A percentile compares a stretch with the other conserved stretches of the same genome.
Conservation (phyloP, 2,329 filamentous ascomycete species). For the Fusarium sp. region DNA sequence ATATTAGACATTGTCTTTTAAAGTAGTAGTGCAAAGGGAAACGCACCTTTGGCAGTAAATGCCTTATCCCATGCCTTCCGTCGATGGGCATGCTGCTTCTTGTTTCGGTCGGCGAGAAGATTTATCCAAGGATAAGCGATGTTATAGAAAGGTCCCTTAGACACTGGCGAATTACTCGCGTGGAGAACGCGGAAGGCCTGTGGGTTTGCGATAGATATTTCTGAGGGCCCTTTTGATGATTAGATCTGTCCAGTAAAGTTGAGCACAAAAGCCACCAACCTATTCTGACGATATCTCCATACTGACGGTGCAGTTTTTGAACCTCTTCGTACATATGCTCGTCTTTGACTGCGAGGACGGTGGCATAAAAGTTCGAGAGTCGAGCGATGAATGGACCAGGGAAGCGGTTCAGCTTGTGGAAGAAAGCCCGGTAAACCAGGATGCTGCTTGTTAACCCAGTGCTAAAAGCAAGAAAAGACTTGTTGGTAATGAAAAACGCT, state of each 20-base stretch:
- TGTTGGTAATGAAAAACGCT: background rate
- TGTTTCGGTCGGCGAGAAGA: conserved; percentile 13
- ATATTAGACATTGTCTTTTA: background rate
- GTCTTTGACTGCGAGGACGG: background rate
- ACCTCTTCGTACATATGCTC: conserved; percentile 28
- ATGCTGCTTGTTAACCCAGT: conserved; percentile 18
- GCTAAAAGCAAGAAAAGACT: background rate
- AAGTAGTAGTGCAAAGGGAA: accelerated
- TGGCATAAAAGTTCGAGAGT: conserved; percentile 16
- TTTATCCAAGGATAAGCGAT: conserved; percentile 14
- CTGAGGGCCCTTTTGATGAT: conserved; percentile 2
- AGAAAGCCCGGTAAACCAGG: conserved; percentile 21
- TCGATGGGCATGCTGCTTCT: conserved; percentile 24
- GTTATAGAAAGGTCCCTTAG: conserved; percentile 36
- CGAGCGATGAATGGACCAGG: conserved; percentile 33
- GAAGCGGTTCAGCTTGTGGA: conserved; percentile 30
- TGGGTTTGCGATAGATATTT: conserved; percentile 33
- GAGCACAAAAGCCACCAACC: background rate
- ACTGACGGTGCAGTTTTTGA: conserved; percentile 25
- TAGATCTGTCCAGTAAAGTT: background rate
- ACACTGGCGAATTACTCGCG: conserved; percentile 8
- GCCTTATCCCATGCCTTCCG: conserved; percentile 40
- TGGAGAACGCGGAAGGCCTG: conserved; percentile 30
- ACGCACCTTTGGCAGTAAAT: conserved; percentile 33
- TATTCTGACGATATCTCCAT: conserved; percentile 39